A percentile compares a stretch with the other conserved stretches of the same genome.
phyloP scores from a whole-genome alignment of 306 rosid species.

The Vigna reflexopilosa region DNA sequence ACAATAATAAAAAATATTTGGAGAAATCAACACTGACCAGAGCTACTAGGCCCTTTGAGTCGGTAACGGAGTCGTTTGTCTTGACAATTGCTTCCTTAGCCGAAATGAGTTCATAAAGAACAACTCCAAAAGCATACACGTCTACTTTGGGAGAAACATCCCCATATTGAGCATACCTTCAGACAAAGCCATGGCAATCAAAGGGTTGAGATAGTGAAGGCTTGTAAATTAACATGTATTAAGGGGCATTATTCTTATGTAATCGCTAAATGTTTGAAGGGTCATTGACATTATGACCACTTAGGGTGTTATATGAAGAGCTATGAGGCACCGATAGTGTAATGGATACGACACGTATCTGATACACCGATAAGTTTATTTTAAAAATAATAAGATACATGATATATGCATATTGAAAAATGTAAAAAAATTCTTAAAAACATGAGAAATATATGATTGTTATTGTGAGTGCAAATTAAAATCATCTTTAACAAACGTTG shows the following conservation, averaged over 20 bases:
- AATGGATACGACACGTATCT: too few relatives aligned
- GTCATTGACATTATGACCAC: too few relatives aligned
- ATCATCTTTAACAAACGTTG: too few relatives aligned
- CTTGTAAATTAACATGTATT: not conserved
- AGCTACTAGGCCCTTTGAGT: constrained; percentile 83
- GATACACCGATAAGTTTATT: too few relatives aligned
- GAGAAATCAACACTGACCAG: constrained; percentile 60
- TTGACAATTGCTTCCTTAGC: constrained; percentile 87
- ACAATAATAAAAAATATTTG: not conserved
- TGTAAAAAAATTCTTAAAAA: too few relatives aligned
- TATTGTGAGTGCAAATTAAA: too few relatives aligned
- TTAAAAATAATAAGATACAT: too few relatives aligned
- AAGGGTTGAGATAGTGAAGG: not conserved
- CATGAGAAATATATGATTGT: too few relatives aligned
- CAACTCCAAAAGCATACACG: constrained; percentile 95
- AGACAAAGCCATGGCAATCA: constrained; percentile 23
- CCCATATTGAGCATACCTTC: constrained; percentile 95
- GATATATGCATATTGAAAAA: too few relatives aligned
- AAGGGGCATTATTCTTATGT: not conserved
- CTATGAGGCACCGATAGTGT: too few relatives aligned
- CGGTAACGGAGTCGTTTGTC: constrained; percentile 52
- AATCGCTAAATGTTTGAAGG: not conserved
- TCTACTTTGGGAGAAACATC: constrained; percentile 95
- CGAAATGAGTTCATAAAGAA: constrained; percentile 90
- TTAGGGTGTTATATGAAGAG: too few relatives aligned